Percentiles rank a stretch among this genome's conserved stretches.
Evolutionary conservation across 371 early-diverging fungal genomes (phyloP).

Genomic region (Parasitella parasitica): DNA sequence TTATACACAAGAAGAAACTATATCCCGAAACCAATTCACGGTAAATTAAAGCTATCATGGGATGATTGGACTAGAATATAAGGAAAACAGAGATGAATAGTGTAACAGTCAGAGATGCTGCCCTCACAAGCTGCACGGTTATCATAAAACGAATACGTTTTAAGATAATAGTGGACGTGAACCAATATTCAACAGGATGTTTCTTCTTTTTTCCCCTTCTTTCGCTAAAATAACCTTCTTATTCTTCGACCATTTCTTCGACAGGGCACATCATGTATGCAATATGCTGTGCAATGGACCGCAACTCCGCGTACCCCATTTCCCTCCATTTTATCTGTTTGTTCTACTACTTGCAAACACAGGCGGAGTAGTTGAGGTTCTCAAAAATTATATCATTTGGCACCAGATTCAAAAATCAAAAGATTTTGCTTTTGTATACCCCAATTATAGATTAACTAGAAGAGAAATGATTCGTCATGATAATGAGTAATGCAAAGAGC

Average conservation of each 20-base stretch:
- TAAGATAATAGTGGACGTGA: neutral
- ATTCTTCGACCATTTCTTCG: too few relatives aligned
- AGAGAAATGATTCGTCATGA: neutral
- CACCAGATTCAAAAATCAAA: too few relatives aligned
- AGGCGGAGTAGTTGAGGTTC: neutral
- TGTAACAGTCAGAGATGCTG: neutral
- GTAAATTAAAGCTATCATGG: slow-evolving; percentile 24
- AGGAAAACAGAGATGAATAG: neutral
- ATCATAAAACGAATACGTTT: neutral
- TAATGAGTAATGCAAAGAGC: neutral
- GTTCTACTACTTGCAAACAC: neutral
- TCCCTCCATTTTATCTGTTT: neutral
- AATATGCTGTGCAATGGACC: neutral
- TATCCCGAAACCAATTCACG: slow-evolving; percentile 7
- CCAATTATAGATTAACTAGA: neutral
- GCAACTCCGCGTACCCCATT: slow-evolving; percentile 13
- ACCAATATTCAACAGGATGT: neutral
- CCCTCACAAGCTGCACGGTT: neutral
- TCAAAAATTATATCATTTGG: too few relatives aligned
- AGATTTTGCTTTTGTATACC: too few relatives aligned
- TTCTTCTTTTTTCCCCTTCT: neutral
- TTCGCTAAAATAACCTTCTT: neutral
- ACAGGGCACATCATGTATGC: too few relatives aligned
- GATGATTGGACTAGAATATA: slow-evolving; percentile 1
- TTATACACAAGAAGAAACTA: too few relatives aligned